A percentile compares a stretch with the other conserved stretches of the same genome.
Evolutionary conservation across 1,284 basidiomycete species (phyloP).

Genomic region (Tremellales sp.): DNA sequence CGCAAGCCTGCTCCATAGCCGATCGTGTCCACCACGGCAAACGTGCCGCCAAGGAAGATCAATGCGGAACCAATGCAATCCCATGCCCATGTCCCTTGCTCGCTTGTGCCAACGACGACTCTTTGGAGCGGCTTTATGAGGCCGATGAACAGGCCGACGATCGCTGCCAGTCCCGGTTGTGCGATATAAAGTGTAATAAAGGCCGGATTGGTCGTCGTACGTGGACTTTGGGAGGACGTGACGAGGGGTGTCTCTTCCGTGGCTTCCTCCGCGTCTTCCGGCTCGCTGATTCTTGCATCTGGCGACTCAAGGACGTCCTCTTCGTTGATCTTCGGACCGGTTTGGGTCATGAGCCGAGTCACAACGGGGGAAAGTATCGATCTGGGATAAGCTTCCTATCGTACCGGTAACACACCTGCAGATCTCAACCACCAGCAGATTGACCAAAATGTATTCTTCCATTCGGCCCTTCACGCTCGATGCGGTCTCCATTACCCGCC

Average conservation of each 20-base stretch:
- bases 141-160: conserved; percentile 34
- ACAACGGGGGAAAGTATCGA: conserved; percentile 14
- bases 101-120: conserved; percentile 18
- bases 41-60: conserved; percentile 28
- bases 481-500: conserved; percentile 30
- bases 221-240: conserved; percentile 1
- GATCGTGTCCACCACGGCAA: conserved; percentile 34
- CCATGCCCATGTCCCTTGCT: conserved; percentile 24
- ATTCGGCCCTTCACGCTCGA: conserved; percentile 22
- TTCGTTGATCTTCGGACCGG: background rate
- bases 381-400: background rate
- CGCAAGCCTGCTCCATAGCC: conserved; percentile 30
- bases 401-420: conserved; percentile 20
- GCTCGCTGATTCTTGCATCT: background rate
- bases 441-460: conserved; percentile 33
- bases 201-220: background rate
- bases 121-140: conserved; percentile 36
- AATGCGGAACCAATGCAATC: conserved; percentile 26
- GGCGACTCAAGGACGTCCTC: background rate
- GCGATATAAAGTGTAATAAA: conserved; percentile 2
- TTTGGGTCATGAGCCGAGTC: conserved; percentile 4
- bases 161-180: conserved; percentile 19
- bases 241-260: conserved; percentile 34
- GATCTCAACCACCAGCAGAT: conserved; percentile 28
- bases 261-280: conserved; percentile 18